Base-by-base conservation (phyloP, 108 stramenopile species). In the Cyclostephanos invisitatus region DNA sequence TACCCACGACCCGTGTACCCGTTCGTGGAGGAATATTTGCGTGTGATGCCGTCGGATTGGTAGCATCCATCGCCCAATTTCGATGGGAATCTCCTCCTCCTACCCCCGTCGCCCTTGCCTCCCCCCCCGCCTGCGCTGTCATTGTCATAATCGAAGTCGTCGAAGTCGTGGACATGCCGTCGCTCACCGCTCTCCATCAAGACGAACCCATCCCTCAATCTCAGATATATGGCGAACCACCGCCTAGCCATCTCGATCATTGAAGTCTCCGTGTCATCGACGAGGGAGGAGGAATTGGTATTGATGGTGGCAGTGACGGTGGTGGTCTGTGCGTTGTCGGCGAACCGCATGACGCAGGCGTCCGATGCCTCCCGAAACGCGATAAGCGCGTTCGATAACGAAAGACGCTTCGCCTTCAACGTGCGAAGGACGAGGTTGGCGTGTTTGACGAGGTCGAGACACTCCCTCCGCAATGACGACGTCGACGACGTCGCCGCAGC, bases 121-220 rank as follows among this genome's bases (percentile, higher is more conserved):
- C 4, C 32, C 32, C 32, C 32, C 32, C 32, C 32, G 32, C 32
- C 32, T 32, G 3, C 5, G 24, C 3, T 29, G 28, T 12, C 24
- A 12, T 58, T 58, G 9, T 10, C 24, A 6, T 18, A 4, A n/a
- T 14, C 42, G 32, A 42, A 21, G 18, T 25, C 68, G 12, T 75
- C 60, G n/a, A 75, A 72, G 67, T 93, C 92, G 15, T 64, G 68
- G 15, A 50, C 57, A 68, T 91, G 89, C 14, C 93, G 83, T 50
- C 93, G 90, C 61, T 94, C 93, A 28, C 93, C 93, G 65, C 86
- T 87, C 51, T 86, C 83, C 44, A 88, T 53, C 62, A 94, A 60
- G 9, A 91, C 82, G 21, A 91, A 73, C 44, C 88, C 89, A 84
- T 94, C 93, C 53, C 87, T 80, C 32, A 88, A 67, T 17, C 88